A percentile compares a stretch with the other conserved stretches of the same genome.
Conservation (phyloP, 2,329 filamentous ascomycete species). For the Dactylellina leptospora region DNA sequence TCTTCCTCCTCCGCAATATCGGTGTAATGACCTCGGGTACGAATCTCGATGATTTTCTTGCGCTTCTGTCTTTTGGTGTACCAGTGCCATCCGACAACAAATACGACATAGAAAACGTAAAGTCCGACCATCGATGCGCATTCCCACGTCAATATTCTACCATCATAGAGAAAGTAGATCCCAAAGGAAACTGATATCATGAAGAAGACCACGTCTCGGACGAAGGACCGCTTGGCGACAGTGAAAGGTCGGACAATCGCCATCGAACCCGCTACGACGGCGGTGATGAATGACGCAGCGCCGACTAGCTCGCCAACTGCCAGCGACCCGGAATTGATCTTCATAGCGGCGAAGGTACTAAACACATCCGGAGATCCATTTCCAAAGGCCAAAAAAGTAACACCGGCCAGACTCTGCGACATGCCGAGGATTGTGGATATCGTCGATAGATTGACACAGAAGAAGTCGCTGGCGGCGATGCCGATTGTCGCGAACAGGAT, state of each 20-base stretch:
- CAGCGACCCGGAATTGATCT: constrained; percentile 94
- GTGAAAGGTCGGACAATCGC: constrained; percentile 93
- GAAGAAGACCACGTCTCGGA: constrained; percentile 92
- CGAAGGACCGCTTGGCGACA: constrained; percentile 86
- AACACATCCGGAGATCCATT: constrained; percentile 99
- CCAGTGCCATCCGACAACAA: constrained; percentile 94
- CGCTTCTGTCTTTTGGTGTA: constrained; percentile 71
- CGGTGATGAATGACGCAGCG: constrained; percentile 93
- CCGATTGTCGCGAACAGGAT: constrained; percentile 95
- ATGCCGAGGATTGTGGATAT: constrained; percentile 88
- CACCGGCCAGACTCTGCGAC: constrained; percentile 85
- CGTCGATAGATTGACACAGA: constrained; percentile 94
- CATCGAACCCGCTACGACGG: constrained; percentile 96
- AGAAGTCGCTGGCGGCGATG: constrained; percentile 97
- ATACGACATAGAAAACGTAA: constrained; percentile 86
- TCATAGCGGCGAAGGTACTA: constrained; percentile 98
- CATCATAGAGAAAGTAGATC: constrained; percentile 86
- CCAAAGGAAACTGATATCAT: constrained; percentile 85
- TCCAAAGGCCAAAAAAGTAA: constrained; percentile 95
- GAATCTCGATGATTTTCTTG: constrained; percentile 53
- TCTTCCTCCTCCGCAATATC: constrained; percentile 66
- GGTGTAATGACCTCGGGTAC: constrained; percentile 55
- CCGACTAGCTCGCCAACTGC: constrained; percentile 94
- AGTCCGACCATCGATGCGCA: constrained; percentile 88
- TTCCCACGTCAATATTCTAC: constrained; percentile 85